Percentiles rank a stretch among this genome's conserved stretches.
Conservation (phyloP, 1,284 basidiomycete genomes). For the Cronartium quercuum region DNA sequence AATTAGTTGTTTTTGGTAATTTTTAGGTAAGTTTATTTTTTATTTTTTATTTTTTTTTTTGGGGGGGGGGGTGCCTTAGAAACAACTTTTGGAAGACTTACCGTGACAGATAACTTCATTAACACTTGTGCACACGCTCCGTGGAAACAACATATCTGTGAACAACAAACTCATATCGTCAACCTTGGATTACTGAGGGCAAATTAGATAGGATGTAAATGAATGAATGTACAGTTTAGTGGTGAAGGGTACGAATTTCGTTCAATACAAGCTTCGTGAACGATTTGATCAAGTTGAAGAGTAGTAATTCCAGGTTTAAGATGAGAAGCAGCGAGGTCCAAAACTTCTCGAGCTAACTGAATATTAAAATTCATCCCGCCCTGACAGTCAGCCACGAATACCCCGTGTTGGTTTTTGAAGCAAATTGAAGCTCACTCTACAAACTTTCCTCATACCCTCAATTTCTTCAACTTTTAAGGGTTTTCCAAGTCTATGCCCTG, state of each 20-base stretch:
- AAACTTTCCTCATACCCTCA: constrained; percentile 69
- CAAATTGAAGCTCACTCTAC: constrained; percentile 57
- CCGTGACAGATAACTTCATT: constrained; percentile 94
- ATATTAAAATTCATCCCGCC: not conserved
- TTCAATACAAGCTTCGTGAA: constrained; percentile 88
- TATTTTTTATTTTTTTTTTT: not conserved
- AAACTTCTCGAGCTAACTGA: constrained; percentile 80
- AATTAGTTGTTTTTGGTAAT: not conserved
- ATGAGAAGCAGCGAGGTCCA: constrained; percentile 79
- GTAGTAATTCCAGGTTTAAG: constrained; percentile 87
- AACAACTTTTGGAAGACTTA: constrained; percentile 40
- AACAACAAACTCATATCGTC: not conserved
- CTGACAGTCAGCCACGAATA: not conserved
- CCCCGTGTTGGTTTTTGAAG: not conserved
- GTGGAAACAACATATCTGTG: constrained; percentile 74
- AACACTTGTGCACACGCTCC: constrained; percentile 90
- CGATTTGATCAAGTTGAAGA: constrained; percentile 80
- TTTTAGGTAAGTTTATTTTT: not conserved
- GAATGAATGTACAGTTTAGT: constrained; percentile 59
- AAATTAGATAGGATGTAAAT: not conserved
- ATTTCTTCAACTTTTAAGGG: constrained; percentile 60
- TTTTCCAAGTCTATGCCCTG: constrained; percentile 28
- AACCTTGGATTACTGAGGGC: no score
- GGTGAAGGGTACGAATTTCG: constrained; percentile 89
- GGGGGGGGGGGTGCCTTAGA: constrained; percentile 10